Evolutionary conservation across 164 flowering plant species (phyloP).

Genomic region (Stephania japonica): DNA sequence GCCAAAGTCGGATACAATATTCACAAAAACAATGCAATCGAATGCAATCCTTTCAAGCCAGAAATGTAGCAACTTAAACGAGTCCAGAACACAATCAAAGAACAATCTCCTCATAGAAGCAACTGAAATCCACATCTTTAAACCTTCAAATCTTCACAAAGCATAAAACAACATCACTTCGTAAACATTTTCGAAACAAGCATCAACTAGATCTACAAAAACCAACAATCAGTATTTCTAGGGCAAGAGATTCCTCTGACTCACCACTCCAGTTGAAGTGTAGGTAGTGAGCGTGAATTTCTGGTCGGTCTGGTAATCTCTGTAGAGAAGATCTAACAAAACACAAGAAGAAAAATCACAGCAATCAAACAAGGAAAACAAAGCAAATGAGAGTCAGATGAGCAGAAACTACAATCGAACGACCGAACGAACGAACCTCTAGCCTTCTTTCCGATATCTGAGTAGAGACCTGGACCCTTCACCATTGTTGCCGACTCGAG

Average conservation of each 20-base stretch:
- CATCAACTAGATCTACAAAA: background rate
- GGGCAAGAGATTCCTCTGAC: constrained; percentile 14
- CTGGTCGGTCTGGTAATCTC: constrained; percentile 61
- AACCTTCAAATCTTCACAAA: background rate
- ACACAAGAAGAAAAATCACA: background rate
- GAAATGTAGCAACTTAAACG: background rate
- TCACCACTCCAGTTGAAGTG: constrained; percentile 58
- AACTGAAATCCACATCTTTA: background rate
- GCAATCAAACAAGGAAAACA: background rate
- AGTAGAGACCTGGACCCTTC: constrained; percentile 30
- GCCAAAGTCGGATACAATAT: too few relatives aligned
- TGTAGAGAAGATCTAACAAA: constrained; percentile 30
- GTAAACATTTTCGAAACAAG: background rate
- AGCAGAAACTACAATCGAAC: background rate
- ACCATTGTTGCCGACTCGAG: constrained; percentile 18
- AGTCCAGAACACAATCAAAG: background rate
- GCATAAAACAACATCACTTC: background rate
- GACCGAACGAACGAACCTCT: constrained; percentile 23
- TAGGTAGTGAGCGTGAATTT: constrained; percentile 57
- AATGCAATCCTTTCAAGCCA: background rate
- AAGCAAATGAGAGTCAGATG: background rate
- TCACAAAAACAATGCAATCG: too few relatives aligned
- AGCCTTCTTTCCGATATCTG: constrained; percentile 38
- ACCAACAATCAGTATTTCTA: background rate
- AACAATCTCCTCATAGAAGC: background rate